Evolutionary conservation across 73 alveolate species (phyloP), one percentile per base, ranked within the genome.

Genomic region (Blepharisma japonicum): DNA sequence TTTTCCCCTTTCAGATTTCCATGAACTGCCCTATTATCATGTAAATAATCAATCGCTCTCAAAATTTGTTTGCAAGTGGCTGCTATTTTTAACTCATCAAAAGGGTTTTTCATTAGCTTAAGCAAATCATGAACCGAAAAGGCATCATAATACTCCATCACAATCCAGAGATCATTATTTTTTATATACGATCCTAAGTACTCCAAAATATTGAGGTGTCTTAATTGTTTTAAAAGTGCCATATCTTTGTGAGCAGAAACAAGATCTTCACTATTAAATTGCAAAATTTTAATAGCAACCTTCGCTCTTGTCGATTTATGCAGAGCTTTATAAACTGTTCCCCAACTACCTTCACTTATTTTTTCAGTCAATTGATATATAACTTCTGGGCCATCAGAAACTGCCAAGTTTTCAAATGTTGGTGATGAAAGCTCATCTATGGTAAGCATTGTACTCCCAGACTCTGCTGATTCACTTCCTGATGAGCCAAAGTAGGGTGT

Each of bases 151-250:
- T 32, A 32, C 82, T 96, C 99, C 77, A 96, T 86, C 32, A 96
- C 86, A 9, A 96, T 87, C 99, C 99, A 96, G 32, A 96, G 89
- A 70, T 92, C 93, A 20, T 91, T 92, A 77, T 96, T 96, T 55
- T 89, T 92, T 48, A 89, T 55, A 78, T 93, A 96, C 6, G 96
- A 81, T 47, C 94, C 96, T 71, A 80, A 87, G 82, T 88, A 96
- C 72, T 88, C 86, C 18, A 96, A 95, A 55, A 96, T 92, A 81
- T 93, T 92, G 14, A 39, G 48, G 74, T 61, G 0, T 32, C 42
- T 32, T 0, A 32, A 32, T 39, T 61, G 74, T 8, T 11, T 0
- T 9, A n/a, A 25, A 14, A 25, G 5, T 3, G 74, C 23, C 46
- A 61, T 14, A 20, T n/a, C 14, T n/a, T 14, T 61, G 14, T 61